Base-by-base conservation (phyloP, 2,329 filamentous ascomycete species). In the Pseudopyricularia javanii region DNA sequence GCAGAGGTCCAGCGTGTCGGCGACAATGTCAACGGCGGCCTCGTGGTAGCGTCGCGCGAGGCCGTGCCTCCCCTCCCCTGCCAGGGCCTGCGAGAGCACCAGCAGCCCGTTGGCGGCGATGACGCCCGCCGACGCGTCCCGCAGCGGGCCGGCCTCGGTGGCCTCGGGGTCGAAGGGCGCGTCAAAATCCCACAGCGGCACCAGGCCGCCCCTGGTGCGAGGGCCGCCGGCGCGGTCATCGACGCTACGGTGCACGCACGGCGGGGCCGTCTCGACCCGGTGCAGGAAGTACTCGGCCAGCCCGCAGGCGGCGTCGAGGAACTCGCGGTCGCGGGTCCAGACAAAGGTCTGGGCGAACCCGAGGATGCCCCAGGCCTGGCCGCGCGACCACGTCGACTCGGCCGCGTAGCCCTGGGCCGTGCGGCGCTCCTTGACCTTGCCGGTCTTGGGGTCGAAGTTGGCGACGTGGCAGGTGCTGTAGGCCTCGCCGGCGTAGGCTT, bases 331-430 rank as follows among this genome's bases (percentile, higher is more conserved):
- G 11, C 68, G 68, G 0, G 74, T 76, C 72, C 73, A 76, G 32
- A 61, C 59, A 53, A 73, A 76, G 0, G 72, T 70, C 55, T 76
- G 74, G 0, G 74, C 67, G 50, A 74, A 78, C 0, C 74, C 74
- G 15, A 75, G 62, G 15, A 77, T 71, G 0, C 66, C 69, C 74
- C 75, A 78, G 0, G 73, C 74, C 53, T 78, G 75, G 2, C 75
- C 75, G 12, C 75, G 68, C 4, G 70, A 67, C 75, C 75, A 78
- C 0, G 72, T 76, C 0, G 73, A 76, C 17, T 64, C 59, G 33
- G 70, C 69, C 0, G 61, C 56, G 56, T 70, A 73, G 0, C 75
- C 75, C 54, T 78, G 75, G 0, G 70, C 74, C 0, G 75, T 78
- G 51, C 71, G 66, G 30, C 67, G 67, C 20, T 68, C 64, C 56